phyloP scores from a whole-genome alignment of 768 basidiomycete species.

The Boletellus emodensis region DNA sequence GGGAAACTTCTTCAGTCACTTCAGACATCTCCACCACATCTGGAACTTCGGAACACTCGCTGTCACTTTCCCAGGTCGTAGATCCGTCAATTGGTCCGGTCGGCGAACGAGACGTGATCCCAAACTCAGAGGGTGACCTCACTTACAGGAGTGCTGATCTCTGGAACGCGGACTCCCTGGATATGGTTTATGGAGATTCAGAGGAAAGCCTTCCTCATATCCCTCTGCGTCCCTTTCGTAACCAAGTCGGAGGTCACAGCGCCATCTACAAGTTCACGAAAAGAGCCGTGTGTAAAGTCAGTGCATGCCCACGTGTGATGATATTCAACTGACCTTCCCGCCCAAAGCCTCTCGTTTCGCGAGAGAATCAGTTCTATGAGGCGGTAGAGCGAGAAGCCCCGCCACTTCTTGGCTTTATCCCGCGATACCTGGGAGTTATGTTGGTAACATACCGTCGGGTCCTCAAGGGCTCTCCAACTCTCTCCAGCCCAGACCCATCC shows the following conservation, averaged over 20 bases:
- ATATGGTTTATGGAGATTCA: conserved; percentile 42
- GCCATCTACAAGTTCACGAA: conserved; percentile 98
- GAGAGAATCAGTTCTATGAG: conserved; percentile 98
- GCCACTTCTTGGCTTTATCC: conserved; percentile 88
- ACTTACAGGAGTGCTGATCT: conserved; percentile 4
- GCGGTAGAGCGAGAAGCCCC: conserved; percentile 93
- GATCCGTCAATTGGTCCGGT: conserved; percentile 17
- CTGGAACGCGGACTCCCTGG: conserved; percentile 34
- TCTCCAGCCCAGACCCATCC: conserved; percentile 16
- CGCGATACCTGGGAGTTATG: conserved; percentile 99
- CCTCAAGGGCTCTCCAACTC: conserved; percentile 36
- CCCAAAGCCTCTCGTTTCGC: conserved; percentile 84
- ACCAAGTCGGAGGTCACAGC: conserved; percentile 97
- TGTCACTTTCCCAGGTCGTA: conserved; percentile 26
- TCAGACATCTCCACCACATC: conserved; percentile 62
- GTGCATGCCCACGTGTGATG: conserved; percentile 21
- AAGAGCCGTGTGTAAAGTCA: conserved; percentile 96
- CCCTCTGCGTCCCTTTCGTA: conserved; percentile 90
- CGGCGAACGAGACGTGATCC: conserved; percentile 14
- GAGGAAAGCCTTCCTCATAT: conserved; percentile 77
- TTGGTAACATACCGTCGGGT: conserved; percentile 92
- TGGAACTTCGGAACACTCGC: conserved; percentile 31
- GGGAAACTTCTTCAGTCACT: conserved; percentile 66
- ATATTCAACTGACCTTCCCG: conserved; percentile 12
- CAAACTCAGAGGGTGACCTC: conserved; percentile 19